phyloP scores from a whole-genome alignment of 2,329 filamentous ascomycete species.

The Emmonsiellopsis sp. region DNA sequence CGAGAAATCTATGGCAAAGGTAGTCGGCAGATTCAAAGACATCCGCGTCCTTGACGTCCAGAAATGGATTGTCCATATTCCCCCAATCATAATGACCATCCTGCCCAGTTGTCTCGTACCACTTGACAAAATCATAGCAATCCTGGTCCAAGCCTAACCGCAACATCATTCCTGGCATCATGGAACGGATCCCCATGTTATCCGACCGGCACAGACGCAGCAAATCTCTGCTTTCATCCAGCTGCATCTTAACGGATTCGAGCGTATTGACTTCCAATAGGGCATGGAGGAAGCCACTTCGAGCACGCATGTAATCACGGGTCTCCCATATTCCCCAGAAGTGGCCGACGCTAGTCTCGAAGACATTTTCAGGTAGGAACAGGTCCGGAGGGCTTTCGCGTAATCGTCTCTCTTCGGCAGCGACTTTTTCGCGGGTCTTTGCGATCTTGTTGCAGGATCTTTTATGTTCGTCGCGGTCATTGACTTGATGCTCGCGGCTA shows the following conservation, averaged over 20 bases:
- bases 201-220: slow-evolving; percentile 37
- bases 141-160: slow-evolving; percentile 42
- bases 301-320: slow-evolving; percentile 37
- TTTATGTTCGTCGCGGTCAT: slow-evolving; percentile 32
- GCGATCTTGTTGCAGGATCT: slow-evolving; percentile 30
- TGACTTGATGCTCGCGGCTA: slow-evolving; percentile 33
- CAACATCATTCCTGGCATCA: slow-evolving; percentile 35
- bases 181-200: slow-evolving; percentile 34
- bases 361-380: slow-evolving; percentile 23
- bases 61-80: slow-evolving; percentile 23
- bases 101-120: slow-evolving; percentile 27
- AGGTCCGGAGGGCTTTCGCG: slow-evolving; percentile 21
- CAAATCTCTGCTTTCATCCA: slow-evolving; percentile 37
- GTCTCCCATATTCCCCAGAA: slow-evolving; percentile 38
- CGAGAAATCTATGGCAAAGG: slow-evolving; percentile 6
- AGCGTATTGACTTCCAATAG: slow-evolving; percentile 25
- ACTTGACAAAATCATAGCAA: slow-evolving; percentile 43
- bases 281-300: slow-evolving; percentile 22
- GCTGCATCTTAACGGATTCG: slow-evolving; percentile 26
- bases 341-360: slow-evolving; percentile 29
- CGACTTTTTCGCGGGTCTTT: slow-evolving; percentile 18
- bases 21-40: slow-evolving; percentile 28
- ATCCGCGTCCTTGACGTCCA: slow-evolving; percentile 32
- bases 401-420: slow-evolving; percentile 30
- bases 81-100: slow-evolving; percentile 26